Base-by-base conservation (phyloP, 2,329 filamentous ascomycete species). In the Aspergillus tubingensis region DNA sequence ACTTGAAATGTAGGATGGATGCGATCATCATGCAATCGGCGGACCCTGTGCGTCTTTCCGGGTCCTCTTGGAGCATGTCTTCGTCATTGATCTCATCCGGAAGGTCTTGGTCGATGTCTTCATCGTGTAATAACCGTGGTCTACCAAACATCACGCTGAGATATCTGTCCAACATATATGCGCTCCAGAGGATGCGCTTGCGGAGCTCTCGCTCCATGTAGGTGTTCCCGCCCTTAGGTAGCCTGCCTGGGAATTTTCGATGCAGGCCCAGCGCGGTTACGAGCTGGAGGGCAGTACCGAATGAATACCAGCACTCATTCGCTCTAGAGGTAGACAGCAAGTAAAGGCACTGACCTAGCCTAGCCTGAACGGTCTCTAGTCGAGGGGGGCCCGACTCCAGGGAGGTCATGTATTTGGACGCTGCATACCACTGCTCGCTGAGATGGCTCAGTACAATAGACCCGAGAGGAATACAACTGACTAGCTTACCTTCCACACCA, bases 91-190 rank as follows among this genome's bases (percentile, higher is more conserved):
- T 78, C 56, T 77, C 76, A 23, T 75, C 71, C 4, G 86, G 86
- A n/a, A 85, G 77, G 2, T 82, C 80, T 59, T 88, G 86, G 55
- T 88, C 86, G 51, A 87, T 85, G 54, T 88, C 85, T 36, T 87
- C 84, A 48, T 88, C 86, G 52, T 86, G 85, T 25, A 87, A 84
- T 13, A 86, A 79, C 7, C 84, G 73, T 1, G 86, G 86, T 5
- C 86, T 78, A 0, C 86, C 86, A 30, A 88, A 82, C 17, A 87
- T 83, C n/a, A 87, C 84, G 23, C 85, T 84, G 1, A 89, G 74
- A 58, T 88, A 88, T 54, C 84, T 86, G 67, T 89, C 86, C 1
- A 88, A 73, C 0, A 82, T 84, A 66, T 88, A 89, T 0, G 84
- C 82, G 3, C 82, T 82, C 86, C 86, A 88, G 55, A 90, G 88